Evolutionary conservation across 495 filamentous ascomycete species (phyloP), one percentile per base, ranked within the genome.

Genomic region (Trypethelium eluteriae): DNA sequence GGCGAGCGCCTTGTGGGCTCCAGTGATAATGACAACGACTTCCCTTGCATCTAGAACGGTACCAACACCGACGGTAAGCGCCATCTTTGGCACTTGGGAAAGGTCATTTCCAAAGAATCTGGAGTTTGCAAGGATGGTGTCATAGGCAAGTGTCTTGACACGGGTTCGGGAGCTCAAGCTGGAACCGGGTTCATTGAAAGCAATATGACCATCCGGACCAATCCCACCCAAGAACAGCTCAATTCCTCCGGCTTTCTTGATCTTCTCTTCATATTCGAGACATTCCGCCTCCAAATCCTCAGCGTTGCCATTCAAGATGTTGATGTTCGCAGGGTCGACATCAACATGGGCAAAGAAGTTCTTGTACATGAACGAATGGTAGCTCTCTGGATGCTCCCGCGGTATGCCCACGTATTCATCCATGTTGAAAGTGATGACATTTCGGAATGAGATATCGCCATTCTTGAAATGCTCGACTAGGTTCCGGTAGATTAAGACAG

Each of bases 381-480:
- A 93, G 74, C 85, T 89, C 75, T 92, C 85, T 11, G 90, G 88
- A 74, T 93, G 90, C 69, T 91, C 89, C 67, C 87, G 84, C 38
- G 90, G 88, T 65, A 95, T 83, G 49, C 88, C 88, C 71, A 93
- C 87, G 74, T 93, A 95, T 79, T 95, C 90, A 77, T 93, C 91
- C 91, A 95, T 95, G 75, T 95, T 95, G 80, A 93, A 93, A 7
- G 90, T 94, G 71, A 92, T 82, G 70, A 94, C 89, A 88, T 93
- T 86, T 71, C 86, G 87, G 74, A 93, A 94, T 0, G 90, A 92
- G 68, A 94, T 88, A 70, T 89, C 83, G 68, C 89, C 89, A 49
- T 85, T 83, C 75, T 91, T 89, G 81, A 91, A 85, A 67, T 82
- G 85, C 72, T 86, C 82, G 10, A 93, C 90, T 0, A 93, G 81